Base-by-base conservation (phyloP, 768 basidiomycete species). In the Lactarius pseudohatsudake region DNA sequence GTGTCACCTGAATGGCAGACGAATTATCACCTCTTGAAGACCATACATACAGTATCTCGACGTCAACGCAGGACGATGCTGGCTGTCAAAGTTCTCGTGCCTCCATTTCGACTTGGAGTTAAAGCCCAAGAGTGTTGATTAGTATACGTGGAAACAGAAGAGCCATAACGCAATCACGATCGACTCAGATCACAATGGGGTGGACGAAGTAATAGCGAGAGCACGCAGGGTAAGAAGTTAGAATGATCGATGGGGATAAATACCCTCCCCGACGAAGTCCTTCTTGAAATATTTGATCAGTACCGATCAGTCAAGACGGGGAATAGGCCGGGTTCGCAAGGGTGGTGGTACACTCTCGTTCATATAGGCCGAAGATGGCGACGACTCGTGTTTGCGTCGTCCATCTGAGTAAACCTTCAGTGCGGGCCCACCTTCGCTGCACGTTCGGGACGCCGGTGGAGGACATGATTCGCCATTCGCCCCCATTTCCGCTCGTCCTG, bases 331-430 rank as follows among this genome's bases (percentile, higher is more conserved):
- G 38, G 40, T 54, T 30, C 38, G 7, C 62, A 63, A 47, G 41
- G 32, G 13, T 54, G 66, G 43, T 67, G 66, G 66, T 67, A 67
- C 53, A 64, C 62, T 26, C 62, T 67, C 53, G 66, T 57, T 2
- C 66, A 67, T 32, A 55, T 36, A 5, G 64, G 57, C 43, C 41
- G 6, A n/a, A 54, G 62, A 28, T 67, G 62, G 62, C 58, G 66
- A 40, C 50, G 13, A 22, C 62, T 64, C 41, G 66, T 64, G 18
- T 67, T 67, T 22, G 26, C 66, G 30, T 67, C 66, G n/a, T 59
- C 66, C 16, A 41, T 55, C n/a, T 36, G 62, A 13, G 30, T 67
- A 9, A 60, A 60, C 3, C 66, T 67, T n/a, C n/a, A n/a, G n/a
- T n/a, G n/a, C n/a, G n/a, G n/a, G n/a, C n/a, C 41, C 62, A 63